phyloP scores from a whole-genome alignment of 331 rosid species.

The Stylosanthes scabra region DNA sequence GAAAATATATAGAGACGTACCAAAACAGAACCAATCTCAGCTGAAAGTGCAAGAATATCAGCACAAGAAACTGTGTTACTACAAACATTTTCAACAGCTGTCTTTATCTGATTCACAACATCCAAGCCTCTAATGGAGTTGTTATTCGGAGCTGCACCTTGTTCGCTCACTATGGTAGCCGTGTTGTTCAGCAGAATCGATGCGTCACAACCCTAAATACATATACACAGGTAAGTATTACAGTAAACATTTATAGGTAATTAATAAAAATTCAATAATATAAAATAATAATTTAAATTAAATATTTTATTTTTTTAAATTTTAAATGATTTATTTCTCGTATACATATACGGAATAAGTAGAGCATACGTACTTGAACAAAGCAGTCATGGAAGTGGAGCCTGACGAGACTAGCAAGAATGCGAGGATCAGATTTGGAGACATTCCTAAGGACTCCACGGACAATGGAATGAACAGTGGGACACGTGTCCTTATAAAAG shows the following conservation, averaged over 20 bases:
- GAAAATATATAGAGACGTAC: not conserved
- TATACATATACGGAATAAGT: too few relatives aligned
- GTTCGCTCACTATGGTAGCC: conserved; percentile 29
- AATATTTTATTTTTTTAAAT: too few relatives aligned
- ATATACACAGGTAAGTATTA: too few relatives aligned
- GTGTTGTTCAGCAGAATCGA: conserved; percentile 40
- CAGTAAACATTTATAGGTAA: too few relatives aligned
- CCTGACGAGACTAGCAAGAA: conserved; percentile 60
- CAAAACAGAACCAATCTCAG: conserved; percentile 31
- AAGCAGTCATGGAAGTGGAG: conserved; percentile 72
- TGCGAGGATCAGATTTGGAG: conserved; percentile 47
- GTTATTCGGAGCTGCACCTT: conserved; percentile 9
- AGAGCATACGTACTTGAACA: conserved; percentile 52
- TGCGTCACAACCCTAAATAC: conserved; percentile 39
- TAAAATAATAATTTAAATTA: too few relatives aligned
- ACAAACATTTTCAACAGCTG: conserved; percentile 37
- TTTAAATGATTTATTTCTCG: too few relatives aligned
- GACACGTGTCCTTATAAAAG: conserved; percentile 50
- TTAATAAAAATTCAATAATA: too few relatives aligned
- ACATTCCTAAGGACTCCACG: conserved; percentile 35
- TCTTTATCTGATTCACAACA: conserved; percentile 43
- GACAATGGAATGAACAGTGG: conserved; percentile 35
- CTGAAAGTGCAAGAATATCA: conserved; percentile 43
- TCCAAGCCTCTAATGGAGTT: conserved; percentile 42
- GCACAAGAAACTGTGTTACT: conserved; percentile 38